A percentile compares a stretch with the other conserved stretches of the same genome.
Evolutionary conservation across 306 rosid species (phyloP).

Genomic region (Hylodesmum podocarpum): DNA sequence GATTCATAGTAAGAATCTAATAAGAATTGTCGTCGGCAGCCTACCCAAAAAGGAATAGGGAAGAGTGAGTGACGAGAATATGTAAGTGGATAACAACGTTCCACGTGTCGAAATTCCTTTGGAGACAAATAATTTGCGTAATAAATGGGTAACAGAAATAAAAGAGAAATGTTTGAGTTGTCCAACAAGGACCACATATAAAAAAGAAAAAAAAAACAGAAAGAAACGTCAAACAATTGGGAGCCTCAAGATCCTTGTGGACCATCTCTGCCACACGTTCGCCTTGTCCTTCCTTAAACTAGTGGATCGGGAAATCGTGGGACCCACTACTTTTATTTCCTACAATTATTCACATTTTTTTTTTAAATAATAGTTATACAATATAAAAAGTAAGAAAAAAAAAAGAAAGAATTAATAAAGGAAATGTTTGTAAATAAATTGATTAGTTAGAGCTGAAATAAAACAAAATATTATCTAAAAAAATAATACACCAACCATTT

Average conservation of each 20-base stretch:
- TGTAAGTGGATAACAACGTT: background rate
- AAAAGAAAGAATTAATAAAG: no score
- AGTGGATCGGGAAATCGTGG: conserved; percentile 28
- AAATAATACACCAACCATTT: no score
- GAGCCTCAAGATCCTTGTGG: conserved; percentile 29
- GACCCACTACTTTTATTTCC: conserved; percentile 26
- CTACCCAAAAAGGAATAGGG: background rate
- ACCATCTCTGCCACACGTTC: background rate
- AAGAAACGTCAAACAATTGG: background rate
- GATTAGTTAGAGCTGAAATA: no score
- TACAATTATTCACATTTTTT: no score
- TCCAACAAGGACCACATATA: background rate
- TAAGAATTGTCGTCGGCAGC: background rate
- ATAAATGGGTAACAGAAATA: background rate
- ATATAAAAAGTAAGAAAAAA: no score
- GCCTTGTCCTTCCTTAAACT: background rate
- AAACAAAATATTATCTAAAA: no score
- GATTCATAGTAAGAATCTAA: no score
- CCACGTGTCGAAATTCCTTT: background rate
- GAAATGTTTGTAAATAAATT: no score
- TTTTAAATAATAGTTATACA: no score
- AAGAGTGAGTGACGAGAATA: background rate
- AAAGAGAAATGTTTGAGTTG: background rate
- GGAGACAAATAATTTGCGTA: background rate
- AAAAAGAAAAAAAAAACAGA: background rate